These are phyloP conservation scores for Eucalyptus cladocalyx DNA, from an alignment of 345 rosid genomes.

Conservation along the genomic window DNA sequence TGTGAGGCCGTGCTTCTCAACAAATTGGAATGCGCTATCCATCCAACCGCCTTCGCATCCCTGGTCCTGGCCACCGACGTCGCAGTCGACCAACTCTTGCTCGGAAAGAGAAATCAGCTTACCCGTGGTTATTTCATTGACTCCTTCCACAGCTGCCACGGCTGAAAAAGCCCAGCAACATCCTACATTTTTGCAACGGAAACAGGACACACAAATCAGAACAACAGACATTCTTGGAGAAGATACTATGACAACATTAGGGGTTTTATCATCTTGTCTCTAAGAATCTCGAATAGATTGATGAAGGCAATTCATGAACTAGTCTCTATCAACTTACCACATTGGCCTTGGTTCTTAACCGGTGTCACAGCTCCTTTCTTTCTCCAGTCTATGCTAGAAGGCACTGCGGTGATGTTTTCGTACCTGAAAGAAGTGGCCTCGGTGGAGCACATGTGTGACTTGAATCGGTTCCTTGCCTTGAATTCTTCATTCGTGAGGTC, in stretches of 20 bases:
- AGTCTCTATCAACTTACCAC: slow-evolving; percentile 11
- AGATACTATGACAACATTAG: neutral
- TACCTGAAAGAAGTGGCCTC: slow-evolving; percentile 16
- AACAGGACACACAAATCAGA: neutral
- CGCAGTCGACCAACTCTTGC: slow-evolving; percentile 34
- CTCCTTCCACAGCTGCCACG: slow-evolving; percentile 38
- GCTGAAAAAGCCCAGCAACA: slow-evolving; percentile 46
- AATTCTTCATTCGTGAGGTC: slow-evolving; percentile 37
- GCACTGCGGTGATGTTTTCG: slow-evolving; percentile 7
- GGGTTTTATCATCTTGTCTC: neutral
- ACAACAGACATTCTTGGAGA: neutral
- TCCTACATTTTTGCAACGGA: slow-evolving; percentile 1
- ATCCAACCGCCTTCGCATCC: slow-evolving; percentile 30
- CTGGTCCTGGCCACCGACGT: slow-evolving; percentile 15
- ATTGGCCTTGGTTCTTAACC: slow-evolving; percentile 44
- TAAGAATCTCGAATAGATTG: neutral
- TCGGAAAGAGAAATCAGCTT: slow-evolving; percentile 20
- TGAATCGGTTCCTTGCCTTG: slow-evolving; percentile 18
- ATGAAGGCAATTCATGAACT: neutral
- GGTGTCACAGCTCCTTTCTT: slow-evolving; percentile 40
- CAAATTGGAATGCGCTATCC: slow-evolving; percentile 13
- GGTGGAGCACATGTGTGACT: slow-evolving; percentile 10
- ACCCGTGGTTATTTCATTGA: slow-evolving; percentile 4
- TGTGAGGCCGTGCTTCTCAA: slow-evolving; percentile 11
- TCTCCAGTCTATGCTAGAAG: slow-evolving; percentile 34